Percentiles rank a stretch among this genome's conserved stretches.
These are phyloP conservation scores for Didymella keratinophila DNA, from an alignment of 2,329 filamentous ascomycete species.

Conservation along the genomic window DNA sequence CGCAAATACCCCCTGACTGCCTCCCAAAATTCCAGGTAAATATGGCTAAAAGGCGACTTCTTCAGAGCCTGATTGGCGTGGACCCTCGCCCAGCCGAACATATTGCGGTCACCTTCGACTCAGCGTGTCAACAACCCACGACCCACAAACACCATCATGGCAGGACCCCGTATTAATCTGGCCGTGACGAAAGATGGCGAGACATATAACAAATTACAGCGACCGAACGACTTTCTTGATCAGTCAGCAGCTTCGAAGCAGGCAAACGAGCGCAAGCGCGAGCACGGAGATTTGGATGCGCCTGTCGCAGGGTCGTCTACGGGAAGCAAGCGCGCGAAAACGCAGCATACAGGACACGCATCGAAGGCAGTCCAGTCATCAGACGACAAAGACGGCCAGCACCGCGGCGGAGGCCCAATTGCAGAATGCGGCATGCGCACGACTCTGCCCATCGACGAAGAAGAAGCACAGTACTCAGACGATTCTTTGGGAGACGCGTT, in stretches of 20 bases:
- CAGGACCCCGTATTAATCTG: slow-evolving; percentile 34
- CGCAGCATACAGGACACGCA: slow-evolving; percentile 1
- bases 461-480: slow-evolving; percentile 36
- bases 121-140: neutral
- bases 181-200: slow-evolving; percentile 47
- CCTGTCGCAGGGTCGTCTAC: slow-evolving; percentile 3
- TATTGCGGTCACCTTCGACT: neutral
- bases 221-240: slow-evolving; percentile 42
- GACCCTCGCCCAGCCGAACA: neutral
- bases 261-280: slow-evolving; percentile 36
- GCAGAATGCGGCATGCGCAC: slow-evolving; percentile 39
- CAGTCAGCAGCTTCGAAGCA: slow-evolving; percentile 4
- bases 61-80: neutral
- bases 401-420: slow-evolving; percentile 18
- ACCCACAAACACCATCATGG: slow-evolving; percentile 27
- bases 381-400: slow-evolving; percentile 4
- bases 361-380: neutral
- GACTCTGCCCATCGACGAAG: slow-evolving; percentile 36
- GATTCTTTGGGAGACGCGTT: slow-evolving; percentile 42
- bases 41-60: too few relatives aligned
- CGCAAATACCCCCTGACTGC: too few relatives aligned
- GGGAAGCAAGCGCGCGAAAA: slow-evolving; percentile 29
- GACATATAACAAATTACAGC: slow-evolving; percentile 48
- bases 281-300: slow-evolving; percentile 19
- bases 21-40: too few relatives aligned